These are phyloP conservation scores for Colletotrichum melonis DNA, from an alignment of 2,329 filamentous ascomycete species.

Conservation along the genomic window DNA sequence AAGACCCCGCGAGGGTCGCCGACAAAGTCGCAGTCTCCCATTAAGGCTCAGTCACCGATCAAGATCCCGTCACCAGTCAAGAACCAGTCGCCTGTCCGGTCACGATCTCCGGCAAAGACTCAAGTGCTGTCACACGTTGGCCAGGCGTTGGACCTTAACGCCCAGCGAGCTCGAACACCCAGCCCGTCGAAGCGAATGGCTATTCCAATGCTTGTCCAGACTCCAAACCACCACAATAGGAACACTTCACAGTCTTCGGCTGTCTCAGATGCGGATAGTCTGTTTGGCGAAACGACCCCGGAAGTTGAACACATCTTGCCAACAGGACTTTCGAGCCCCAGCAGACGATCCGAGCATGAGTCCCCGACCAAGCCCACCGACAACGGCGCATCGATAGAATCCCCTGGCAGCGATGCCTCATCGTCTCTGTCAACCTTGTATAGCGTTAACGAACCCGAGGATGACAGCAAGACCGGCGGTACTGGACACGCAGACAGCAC, in stretches of 20 bases:
- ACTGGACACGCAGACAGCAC: not conserved
- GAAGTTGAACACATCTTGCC: conserved; percentile 45
- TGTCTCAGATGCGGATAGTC: conserved; percentile 49
- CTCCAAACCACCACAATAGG: conserved; percentile 19
- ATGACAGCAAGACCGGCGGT: conserved; percentile 38
- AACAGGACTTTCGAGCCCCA: conserved; percentile 57
- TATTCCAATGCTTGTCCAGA: not conserved
- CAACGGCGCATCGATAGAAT: conserved; percentile 39
- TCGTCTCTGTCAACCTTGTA: conserved; percentile 68
- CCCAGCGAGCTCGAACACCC: conserved; percentile 9
- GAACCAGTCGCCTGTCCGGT: not conserved
- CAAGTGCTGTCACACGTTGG: conserved; percentile 1
- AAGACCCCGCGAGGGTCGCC: conserved; percentile 23
- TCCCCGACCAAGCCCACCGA: conserved; percentile 25
- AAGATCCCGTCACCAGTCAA: conserved; percentile 13
- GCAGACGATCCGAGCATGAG: conserved; percentile 46
- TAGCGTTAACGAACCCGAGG: conserved; percentile 62
- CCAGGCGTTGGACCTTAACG: not conserved
- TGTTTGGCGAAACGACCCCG: conserved; percentile 50
- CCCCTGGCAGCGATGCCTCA: conserved; percentile 57
- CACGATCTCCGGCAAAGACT: not conserved
- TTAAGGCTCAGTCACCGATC: not conserved
- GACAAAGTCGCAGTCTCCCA: conserved; percentile 3
- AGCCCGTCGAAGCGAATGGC: conserved; percentile 20
- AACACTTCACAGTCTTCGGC: conserved; percentile 25